phyloP scores from a whole-genome alignment of 2,329 filamentous ascomycete genomes.

The Fusarium domesticum region DNA sequence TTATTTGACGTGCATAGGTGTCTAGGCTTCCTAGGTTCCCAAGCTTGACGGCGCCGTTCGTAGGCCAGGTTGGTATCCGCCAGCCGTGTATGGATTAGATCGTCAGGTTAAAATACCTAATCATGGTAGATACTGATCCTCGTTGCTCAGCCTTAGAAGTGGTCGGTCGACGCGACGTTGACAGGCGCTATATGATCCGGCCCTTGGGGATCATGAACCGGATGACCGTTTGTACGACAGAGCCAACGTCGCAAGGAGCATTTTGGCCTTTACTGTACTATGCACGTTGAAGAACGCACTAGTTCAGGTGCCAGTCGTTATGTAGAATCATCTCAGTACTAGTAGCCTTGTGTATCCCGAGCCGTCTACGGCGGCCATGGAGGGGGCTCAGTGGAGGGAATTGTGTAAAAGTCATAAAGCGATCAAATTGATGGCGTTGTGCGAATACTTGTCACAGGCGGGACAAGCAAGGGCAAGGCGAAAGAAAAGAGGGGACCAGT shows the following conservation, averaged over 20 bases:
- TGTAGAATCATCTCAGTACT: too few relatives aligned
- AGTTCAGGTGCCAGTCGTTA: conserved; percentile 2
- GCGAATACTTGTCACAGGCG: too few relatives aligned
- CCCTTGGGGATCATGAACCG: conserved; percentile 18
- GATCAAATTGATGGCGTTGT: too few relatives aligned
- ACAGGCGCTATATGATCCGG: conserved; percentile 26
- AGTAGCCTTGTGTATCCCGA: too few relatives aligned
- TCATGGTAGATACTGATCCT: background rate
- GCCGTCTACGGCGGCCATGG: too few relatives aligned
- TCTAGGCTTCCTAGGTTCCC: conserved; percentile 16
- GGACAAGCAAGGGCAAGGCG: too few relatives aligned
- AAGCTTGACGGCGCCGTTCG: conserved; percentile 22
- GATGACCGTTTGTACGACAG: conserved; percentile 11
- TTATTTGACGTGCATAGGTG: conserved; percentile 28
- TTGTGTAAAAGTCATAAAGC: too few relatives aligned
- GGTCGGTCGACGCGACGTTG: conserved; percentile 18
- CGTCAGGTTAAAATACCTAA: background rate
- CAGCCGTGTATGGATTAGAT: background rate
- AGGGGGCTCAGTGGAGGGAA: too few relatives aligned
- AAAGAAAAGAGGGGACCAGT: too few relatives aligned
- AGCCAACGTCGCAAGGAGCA: conserved; percentile 13
- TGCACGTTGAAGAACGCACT: conserved; percentile 7
- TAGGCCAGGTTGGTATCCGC: conserved; percentile 19
- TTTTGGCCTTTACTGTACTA: too few relatives aligned
- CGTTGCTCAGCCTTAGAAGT: conserved; percentile 27